A percentile compares a stretch with the other conserved stretches of the same genome.
Conservation (phyloP, 2,329 filamentous ascomycete genomes). For the Fusarium nurragi region DNA sequence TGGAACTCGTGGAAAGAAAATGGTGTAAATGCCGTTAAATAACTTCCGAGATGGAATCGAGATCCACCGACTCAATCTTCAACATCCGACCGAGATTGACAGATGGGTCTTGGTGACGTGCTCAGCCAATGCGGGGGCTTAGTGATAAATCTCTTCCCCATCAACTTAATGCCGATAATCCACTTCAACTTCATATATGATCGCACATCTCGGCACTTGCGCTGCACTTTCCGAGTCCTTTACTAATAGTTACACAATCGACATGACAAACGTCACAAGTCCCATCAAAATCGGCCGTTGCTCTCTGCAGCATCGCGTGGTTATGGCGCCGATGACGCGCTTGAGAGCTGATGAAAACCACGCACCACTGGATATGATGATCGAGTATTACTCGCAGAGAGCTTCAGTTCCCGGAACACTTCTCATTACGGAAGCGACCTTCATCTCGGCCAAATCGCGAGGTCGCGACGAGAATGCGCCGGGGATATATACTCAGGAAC, state of each 20-base stretch:
- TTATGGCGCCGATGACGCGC: slow-evolving; percentile 27
- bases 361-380: slow-evolving; percentile 10
- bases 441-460: slow-evolving; percentile 5
- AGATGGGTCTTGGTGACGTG: slow-evolving; percentile 10
- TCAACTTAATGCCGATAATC: neutral
- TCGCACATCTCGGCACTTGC: neutral
- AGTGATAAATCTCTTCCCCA: neutral
- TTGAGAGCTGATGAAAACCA: slow-evolving; percentile 6
- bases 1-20: neutral
- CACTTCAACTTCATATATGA: neutral
- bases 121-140: slow-evolving; percentile 19
- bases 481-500: neutral
- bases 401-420: slow-evolving; percentile 22
- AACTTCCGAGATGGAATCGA: slow-evolving; percentile 12
- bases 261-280: slow-evolving; percentile 4
- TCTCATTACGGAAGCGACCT: slow-evolving; percentile 20
- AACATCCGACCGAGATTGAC: slow-evolving; percentile 18
- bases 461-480: slow-evolving; percentile 13
- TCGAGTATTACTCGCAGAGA: slow-evolving; percentile 25
- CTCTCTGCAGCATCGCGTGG: slow-evolving; percentile 11
- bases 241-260: neutral
- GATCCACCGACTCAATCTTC: slow-evolving; percentile 14
- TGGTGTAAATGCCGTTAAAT: neutral
- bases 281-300: slow-evolving; percentile 9
- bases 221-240: neutral